Evolutionary conservation across 2,329 filamentous ascomycete species (phyloP).

Genomic region (Arthrobotrys conoides): DNA sequence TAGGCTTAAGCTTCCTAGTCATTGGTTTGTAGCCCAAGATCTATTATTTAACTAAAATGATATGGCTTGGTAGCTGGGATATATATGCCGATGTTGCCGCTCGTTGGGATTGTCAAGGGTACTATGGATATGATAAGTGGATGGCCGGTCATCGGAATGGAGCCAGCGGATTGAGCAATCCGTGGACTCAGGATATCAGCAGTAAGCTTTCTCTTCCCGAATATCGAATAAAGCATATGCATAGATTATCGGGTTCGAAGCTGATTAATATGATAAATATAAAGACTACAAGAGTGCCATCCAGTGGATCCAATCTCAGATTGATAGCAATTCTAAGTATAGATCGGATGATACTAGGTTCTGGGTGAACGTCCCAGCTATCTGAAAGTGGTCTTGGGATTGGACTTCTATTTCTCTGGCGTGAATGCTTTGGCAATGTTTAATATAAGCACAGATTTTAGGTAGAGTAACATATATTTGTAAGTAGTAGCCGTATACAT

Average conservation of each 20-base stretch:
- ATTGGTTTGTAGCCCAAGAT: too few species aligned
- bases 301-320: slow-evolving; percentile 65
- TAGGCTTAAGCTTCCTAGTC: neutral
- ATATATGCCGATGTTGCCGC: slow-evolving; percentile 62
- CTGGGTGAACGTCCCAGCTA: slow-evolving; percentile 25
- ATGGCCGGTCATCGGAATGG: slow-evolving; percentile 64
- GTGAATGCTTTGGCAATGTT: too few species aligned
- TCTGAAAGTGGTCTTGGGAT: neutral
- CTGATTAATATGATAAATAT: neutral
- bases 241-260: too few species aligned
- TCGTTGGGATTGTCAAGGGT: slow-evolving; percentile 63
- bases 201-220: slow-evolving; percentile 1
- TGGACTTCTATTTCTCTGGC: too few species aligned
- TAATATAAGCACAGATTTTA: too few species aligned
- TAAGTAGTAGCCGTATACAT: too few species aligned
- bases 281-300: slow-evolving; percentile 62
- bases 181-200: slow-evolving; percentile 18
- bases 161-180: slow-evolving; percentile 15
- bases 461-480: too few species aligned
- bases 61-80: slow-evolving; percentile 16
- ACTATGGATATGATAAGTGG: slow-evolving; percentile 64
- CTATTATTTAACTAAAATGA: neutral
- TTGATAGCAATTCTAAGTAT: slow-evolving; percentile 62
- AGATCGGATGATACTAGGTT: slow-evolving; percentile 64
- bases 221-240: too few species aligned